phyloP scores from a whole-genome alignment of 2,329 filamentous ascomycete species.

The Phialophora macrospora region DNA sequence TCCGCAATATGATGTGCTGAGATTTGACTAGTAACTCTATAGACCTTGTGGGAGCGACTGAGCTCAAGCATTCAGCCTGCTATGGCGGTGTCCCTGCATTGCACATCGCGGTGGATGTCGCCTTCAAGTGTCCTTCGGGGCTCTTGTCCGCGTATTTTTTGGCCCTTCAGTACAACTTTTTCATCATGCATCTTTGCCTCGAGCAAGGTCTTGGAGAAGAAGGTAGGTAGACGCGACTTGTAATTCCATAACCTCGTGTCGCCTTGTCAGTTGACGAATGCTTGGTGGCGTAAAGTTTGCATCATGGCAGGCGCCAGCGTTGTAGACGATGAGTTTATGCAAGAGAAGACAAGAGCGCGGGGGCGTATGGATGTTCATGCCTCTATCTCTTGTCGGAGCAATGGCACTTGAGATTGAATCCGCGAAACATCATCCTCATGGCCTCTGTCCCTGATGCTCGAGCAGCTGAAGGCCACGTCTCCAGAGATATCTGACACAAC shows the following conservation, averaged over 20 bases:
- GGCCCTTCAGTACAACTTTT: constrained; percentile 35
- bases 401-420: background rate
- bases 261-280: background rate
- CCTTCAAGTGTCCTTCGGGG: constrained; percentile 39
- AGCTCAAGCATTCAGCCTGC: constrained; percentile 34
- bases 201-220: constrained; percentile 38
- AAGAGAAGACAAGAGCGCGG: background rate
- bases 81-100: constrained; percentile 37
- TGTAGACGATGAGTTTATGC: background rate
- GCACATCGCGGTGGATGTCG: constrained; percentile 36
- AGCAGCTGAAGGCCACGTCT: background rate
- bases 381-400: background rate
- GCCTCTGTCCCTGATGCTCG: background rate
- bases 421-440: background rate
- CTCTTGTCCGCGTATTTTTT: constrained; percentile 39
- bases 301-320: background rate
- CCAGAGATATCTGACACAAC: background rate
- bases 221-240: constrained; percentile 3
- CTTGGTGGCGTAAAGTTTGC: background rate
- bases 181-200: constrained; percentile 36
- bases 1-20: background rate
- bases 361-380: background rate
- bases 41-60: constrained; percentile 33
- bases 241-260: background rate
- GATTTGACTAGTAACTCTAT: background rate